Evolutionary conservation across 177 flowering plant species (phyloP).

Genomic region (Vitis hybrid): DNA sequence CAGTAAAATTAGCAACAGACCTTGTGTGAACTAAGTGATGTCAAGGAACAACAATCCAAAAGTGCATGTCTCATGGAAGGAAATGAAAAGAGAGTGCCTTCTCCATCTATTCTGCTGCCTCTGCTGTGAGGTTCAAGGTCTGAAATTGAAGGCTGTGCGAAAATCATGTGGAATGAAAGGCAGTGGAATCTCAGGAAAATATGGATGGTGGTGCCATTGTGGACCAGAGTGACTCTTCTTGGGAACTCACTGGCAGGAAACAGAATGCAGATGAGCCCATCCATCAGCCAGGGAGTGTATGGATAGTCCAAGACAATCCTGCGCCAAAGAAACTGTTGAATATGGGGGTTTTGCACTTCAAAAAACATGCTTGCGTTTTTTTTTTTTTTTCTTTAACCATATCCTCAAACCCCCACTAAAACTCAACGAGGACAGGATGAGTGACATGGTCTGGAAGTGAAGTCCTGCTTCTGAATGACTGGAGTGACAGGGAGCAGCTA

Average conservation of each 20-base stretch:
- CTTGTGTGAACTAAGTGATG: slow-evolving; percentile 78
- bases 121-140: slow-evolving; percentile 51
- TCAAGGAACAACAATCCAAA: slow-evolving; percentile 80
- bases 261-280: slow-evolving; percentile 61
- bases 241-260: slow-evolving; percentile 60
- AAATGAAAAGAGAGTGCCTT: slow-evolving; percentile 54
- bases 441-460: not conserved
- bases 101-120: slow-evolving; percentile 65
- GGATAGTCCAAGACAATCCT: slow-evolving; percentile 66
- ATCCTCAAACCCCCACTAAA: slow-evolving; percentile 31
- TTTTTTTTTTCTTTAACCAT: slow-evolving; percentile 20
- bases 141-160: slow-evolving; percentile 45
- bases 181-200: slow-evolving; percentile 59
- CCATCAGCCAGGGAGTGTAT: slow-evolving; percentile 58
- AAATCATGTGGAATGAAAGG: slow-evolving; percentile 55
- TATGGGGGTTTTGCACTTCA: slow-evolving; percentile 49
- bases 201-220: slow-evolving; percentile 67
- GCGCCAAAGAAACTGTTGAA: slow-evolving; percentile 90
- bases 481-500: not conserved
- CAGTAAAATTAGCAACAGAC: slow-evolving; percentile 80
- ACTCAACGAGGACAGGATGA: slow-evolving; percentile 22
- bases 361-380: slow-evolving; percentile 12
- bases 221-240: slow-evolving; percentile 65
- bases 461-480: not conserved
- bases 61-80: slow-evolving; percentile 73